These are phyloP conservation scores for Hermanozyma aechmeae DNA, from an alignment of 805 yeast species.

Conservation along the genomic window DNA sequence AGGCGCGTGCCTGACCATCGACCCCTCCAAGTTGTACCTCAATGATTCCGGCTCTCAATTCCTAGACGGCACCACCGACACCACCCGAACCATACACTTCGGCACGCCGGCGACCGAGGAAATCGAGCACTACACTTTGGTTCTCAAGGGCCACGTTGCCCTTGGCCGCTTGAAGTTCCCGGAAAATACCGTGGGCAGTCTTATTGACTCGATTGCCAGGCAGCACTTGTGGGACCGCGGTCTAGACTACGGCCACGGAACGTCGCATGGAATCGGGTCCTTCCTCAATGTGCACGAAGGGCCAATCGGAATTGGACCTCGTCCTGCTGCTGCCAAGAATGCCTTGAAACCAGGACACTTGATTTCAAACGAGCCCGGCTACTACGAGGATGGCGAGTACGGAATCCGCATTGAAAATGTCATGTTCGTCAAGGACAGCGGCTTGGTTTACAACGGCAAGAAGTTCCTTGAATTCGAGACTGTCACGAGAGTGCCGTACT, in stretches of 20 bases:
- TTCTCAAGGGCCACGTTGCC: conserved; percentile 48
- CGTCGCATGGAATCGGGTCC: conserved; percentile 59
- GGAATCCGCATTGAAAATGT: conserved; percentile 49
- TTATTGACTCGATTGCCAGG: conserved; percentile 50
- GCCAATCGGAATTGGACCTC: conserved; percentile 53
- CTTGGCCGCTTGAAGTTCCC: conserved; percentile 44
- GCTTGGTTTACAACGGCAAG: conserved; percentile 40
- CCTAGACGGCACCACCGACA: conserved; percentile 57
- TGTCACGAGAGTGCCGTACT: conserved; percentile 78
- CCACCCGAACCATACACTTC: conserved; percentile 53
- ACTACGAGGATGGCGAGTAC: conserved; percentile 48
- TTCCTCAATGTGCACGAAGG: conserved; percentile 56
- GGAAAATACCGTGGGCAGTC: conserved; percentile 43
- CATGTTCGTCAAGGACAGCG: conserved; percentile 36
- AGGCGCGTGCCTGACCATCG: conserved; percentile 35
- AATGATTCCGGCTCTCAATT: conserved; percentile 56
- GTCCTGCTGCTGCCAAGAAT: conserved; percentile 37
- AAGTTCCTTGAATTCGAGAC: conserved; percentile 69
- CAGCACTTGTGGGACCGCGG: conserved; percentile 49
- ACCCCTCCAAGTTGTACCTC: conserved; percentile 44
- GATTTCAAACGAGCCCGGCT: conserved; percentile 56
- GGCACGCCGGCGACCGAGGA: conserved; percentile 38
- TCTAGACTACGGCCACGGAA: conserved; percentile 54
- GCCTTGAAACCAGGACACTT: conserved; percentile 44
- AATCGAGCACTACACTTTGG: conserved; percentile 43